Evolutionary conservation across 2,329 filamentous ascomycete species (phyloP), one percentile per base, ranked within the genome.

Genomic region (Aspergillus carbonarius): DNA sequence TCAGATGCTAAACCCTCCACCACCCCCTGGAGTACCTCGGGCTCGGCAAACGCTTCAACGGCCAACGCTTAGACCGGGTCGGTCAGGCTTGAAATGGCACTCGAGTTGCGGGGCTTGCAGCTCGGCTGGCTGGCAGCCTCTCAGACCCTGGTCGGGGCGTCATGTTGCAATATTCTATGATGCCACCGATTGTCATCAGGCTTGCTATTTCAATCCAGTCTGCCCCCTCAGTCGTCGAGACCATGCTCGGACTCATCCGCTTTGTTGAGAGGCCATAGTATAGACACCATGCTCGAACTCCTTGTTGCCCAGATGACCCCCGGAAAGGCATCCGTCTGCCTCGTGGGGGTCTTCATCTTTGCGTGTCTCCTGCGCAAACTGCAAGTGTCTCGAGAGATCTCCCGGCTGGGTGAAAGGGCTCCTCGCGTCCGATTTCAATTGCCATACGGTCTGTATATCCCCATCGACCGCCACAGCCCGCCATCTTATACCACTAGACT

Each of bases 211-310:
- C 9, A 32, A 32, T 32, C 7, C 30, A 10, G 9, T 1, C 30
- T 10, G 30, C 2, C 30, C 30, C 30, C 30, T 12, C 30, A 9
- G 30, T 9, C 30, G 9, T 32, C 30, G 9, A 10, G 9, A 10
- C 30, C 30, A 10, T 32, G 30, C 30, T 32, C 30, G 9, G 8
- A 32, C 2, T 32, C 9, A 32, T 32, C 9, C 5, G 2, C 39
- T 18, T 42, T 18, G 7, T 23, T 13, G 5, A 4, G 39, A 23
- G 13, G 39, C 27, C 18, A 10, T 42, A 34, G 25, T 12, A 9
- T 44, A 84, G 84, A 40, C 49, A 60, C 78, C 77, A 83, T 64
- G 72, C 70, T 86, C 51, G 83, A 85, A 65, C 66, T 75, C 34
- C 56, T 82, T 30, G 48, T 83, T 60, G 74, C 76, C 58, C 72